Conservation (phyloP, 805 yeast genomes). For the Cyberlindnera nakhonratchasimensis region DNA sequence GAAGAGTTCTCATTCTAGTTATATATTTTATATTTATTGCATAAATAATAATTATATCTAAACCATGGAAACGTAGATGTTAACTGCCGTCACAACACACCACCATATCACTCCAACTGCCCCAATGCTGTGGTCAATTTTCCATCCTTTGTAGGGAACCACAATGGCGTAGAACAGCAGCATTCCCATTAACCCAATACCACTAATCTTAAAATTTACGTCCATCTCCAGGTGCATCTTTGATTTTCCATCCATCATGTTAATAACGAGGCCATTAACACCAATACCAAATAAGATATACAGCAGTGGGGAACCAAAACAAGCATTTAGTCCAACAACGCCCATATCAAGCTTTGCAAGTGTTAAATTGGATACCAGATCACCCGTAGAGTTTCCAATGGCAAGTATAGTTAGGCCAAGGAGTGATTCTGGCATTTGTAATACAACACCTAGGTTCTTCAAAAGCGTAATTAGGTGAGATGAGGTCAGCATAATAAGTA, state of each 20-base stretch:
- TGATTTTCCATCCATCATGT: slow-evolving; percentile 12
- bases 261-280: slow-evolving; percentile 56
- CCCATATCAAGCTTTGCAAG: slow-evolving; percentile 81
- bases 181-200: slow-evolving; percentile 22
- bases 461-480: slow-evolving; percentile 65
- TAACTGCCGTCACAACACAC: slow-evolving; percentile 23
- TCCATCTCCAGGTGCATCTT: slow-evolving; percentile 19
- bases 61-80: slow-evolving; percentile 25
- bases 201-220: slow-evolving; percentile 23
- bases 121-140: slow-evolving; percentile 26
- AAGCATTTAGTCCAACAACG: slow-evolving; percentile 90
- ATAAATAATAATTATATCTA: neutral
- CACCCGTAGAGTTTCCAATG: slow-evolving; percentile 90
- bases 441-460: slow-evolving; percentile 55
- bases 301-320: slow-evolving; percentile 89
- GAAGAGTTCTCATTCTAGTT: slow-evolving; percentile 25
- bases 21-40: neutral
- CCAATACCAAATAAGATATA: slow-evolving; percentile 81
- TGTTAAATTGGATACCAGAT: slow-evolving; percentile 76
- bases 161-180: slow-evolving; percentile 21
- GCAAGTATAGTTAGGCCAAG: slow-evolving; percentile 89
- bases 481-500: slow-evolving; percentile 69
- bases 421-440: slow-evolving; percentile 68
- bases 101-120: slow-evolving; percentile 26
- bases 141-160: slow-evolving; percentile 26